phyloP scores from a whole-genome alignment of 176 grass and related monocot species.

The Calamus simplicifolius region DNA sequence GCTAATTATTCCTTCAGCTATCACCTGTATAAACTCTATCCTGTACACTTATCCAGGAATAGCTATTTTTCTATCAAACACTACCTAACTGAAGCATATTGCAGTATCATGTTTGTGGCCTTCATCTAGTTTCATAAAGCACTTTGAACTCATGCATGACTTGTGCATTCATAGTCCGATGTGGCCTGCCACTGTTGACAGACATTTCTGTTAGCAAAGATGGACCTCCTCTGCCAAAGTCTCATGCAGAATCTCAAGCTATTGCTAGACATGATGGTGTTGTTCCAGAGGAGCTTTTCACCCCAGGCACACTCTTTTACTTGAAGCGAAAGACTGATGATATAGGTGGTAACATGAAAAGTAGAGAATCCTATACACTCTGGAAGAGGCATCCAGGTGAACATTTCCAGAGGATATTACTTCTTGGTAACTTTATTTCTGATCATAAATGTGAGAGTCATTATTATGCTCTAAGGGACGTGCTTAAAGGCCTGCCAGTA shows the following conservation, averaged over 20 bases:
- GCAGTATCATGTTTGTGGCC: too few species aligned
- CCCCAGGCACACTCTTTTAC: constrained; percentile 71
- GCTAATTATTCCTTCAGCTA: too few species aligned
- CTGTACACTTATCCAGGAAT: too few species aligned
- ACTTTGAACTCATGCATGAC: too few species aligned
- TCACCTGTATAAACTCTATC: too few species aligned
- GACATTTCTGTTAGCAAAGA: constrained; percentile 25
- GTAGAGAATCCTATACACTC: constrained; percentile 54
- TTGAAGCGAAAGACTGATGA: constrained; percentile 56
- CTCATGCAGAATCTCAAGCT: neutral
- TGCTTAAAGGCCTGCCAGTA: constrained; percentile 52
- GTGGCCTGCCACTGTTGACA: constrained; percentile 18
- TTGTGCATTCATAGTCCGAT: too few species aligned
- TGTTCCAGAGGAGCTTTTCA: constrained; percentile 60
- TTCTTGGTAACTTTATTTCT: constrained; percentile 77
- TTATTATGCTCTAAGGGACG: constrained; percentile 67
- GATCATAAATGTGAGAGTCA: constrained; percentile 88
- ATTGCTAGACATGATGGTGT: constrained; percentile 23
- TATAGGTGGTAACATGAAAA: constrained; percentile 12
- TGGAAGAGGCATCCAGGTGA: constrained; percentile 72
- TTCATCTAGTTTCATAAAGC: too few species aligned
- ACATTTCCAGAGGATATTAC: constrained; percentile 71
- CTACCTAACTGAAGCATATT: too few species aligned
- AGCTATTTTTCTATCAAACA: too few species aligned
- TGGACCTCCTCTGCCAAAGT: neutral